Percentiles rank a stretch among this genome's conserved stretches.
Conservation (phyloP, 495 filamentous ascomycete species). For the Neurospora sp. region DNA sequence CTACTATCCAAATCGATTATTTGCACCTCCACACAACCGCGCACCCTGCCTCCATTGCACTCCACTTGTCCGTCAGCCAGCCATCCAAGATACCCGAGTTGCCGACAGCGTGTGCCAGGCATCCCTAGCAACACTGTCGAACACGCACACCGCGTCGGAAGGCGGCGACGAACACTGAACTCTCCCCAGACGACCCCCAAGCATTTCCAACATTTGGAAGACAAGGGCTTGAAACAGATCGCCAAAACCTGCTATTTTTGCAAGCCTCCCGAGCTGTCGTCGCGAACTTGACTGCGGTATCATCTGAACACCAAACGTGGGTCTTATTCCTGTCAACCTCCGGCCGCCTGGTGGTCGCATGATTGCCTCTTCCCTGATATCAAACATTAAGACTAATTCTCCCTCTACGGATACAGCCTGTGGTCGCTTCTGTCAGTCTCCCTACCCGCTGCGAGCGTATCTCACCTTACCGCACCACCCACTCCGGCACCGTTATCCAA, state of each 20-base stretch:
- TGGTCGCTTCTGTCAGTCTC: background rate
- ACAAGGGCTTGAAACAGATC: background rate
- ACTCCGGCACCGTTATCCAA: constrained; percentile 4
- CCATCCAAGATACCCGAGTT: background rate
- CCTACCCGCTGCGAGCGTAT: constrained; percentile 6
- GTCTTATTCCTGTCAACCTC: background rate
- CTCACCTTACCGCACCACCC: constrained; percentile 7
- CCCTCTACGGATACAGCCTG: background rate
- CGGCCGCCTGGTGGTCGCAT: constrained; percentile 1
- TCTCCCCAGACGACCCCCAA: background rate
- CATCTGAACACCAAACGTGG: constrained; percentile 10
- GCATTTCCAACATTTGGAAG: background rate
- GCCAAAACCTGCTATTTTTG: background rate
- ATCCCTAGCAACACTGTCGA: background rate
- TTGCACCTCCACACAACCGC: background rate
- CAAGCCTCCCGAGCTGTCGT: background rate
- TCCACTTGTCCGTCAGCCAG: background rate
- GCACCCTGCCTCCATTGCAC: background rate
- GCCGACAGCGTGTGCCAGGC: background rate
- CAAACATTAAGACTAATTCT: constrained; percentile 9
- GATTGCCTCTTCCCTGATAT: constrained; percentile 3
- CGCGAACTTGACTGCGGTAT: background rate
- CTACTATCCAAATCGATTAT: background rate
- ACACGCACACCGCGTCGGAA: background rate
- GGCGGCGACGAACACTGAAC: background rate